These are phyloP conservation scores for Wickerhamiella brachini DNA, from an alignment of 805 yeast species.

Conservation along the genomic window DNA sequence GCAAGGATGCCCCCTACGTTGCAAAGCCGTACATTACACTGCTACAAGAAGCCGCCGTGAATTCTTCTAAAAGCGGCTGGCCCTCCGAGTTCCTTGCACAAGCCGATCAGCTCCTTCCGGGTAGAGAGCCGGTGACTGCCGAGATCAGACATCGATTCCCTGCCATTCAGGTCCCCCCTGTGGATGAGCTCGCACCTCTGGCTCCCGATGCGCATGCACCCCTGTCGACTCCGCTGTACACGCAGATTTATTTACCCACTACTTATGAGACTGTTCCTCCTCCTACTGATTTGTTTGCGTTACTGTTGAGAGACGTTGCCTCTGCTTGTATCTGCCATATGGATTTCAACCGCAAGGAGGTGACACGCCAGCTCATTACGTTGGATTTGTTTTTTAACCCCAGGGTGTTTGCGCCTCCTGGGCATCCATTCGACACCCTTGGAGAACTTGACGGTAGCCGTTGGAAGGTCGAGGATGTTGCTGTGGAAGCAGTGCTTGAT, in stretches of 20 bases:
- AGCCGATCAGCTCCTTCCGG: slow-evolving; percentile 3
- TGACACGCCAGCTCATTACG: slow-evolving; percentile 66
- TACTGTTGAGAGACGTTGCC: slow-evolving; percentile 60
- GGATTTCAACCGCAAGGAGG: slow-evolving; percentile 82
- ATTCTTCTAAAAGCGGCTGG: slow-evolving; percentile 16
- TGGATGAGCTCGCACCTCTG: slow-evolving; percentile 3
- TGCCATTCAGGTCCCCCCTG: slow-evolving; percentile 21
- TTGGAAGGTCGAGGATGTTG: slow-evolving; percentile 84
- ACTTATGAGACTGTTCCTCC: slow-evolving; percentile 58
- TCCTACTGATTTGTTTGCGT: slow-evolving; percentile 35
- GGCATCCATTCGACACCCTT: slow-evolving; percentile 63
- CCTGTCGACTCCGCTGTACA: neutral
- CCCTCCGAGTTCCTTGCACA: slow-evolving; percentile 14
- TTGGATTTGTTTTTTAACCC: slow-evolving; percentile 59
- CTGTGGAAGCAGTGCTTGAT: slow-evolving; percentile 67
- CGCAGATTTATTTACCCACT: slow-evolving; percentile 14
- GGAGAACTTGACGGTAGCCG: slow-evolving; percentile 40
- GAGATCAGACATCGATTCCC: slow-evolving; percentile 22
- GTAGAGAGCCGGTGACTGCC: neutral
- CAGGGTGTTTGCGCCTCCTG: slow-evolving; percentile 54
- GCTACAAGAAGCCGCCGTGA: slow-evolving; percentile 13
- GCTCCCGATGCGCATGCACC: slow-evolving; percentile 1
- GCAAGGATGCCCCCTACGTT: slow-evolving; percentile 19
- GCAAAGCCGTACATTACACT: slow-evolving; percentile 23
- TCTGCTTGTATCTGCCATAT: slow-evolving; percentile 63